Base-by-base conservation (phyloP, 176 grass and related monocot genomes). In the Echinochloa phyllopogon region DNA sequence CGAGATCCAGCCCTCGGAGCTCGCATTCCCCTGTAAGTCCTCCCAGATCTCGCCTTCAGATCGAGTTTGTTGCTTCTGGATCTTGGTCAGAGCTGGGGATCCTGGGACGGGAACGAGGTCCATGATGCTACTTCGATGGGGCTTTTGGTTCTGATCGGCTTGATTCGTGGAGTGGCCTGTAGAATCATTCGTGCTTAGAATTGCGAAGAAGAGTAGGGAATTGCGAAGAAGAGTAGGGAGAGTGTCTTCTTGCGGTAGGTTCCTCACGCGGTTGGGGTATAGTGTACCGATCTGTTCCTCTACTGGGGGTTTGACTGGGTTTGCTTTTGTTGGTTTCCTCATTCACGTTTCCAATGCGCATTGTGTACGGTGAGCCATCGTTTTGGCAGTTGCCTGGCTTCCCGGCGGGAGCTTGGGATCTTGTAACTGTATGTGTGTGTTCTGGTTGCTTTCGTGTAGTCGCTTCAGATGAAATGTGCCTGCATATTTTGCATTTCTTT, bases 1-100 rank as follows among this genome's bases (percentile, higher is more conserved):
- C 72, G 91, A 99, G 80, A 94, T 99, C 93, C 91, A 92, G 66
- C 96, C 96, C 6, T 87, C 77, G 21, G 93, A 96, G 91, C 91
- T 99, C 33, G 78, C 87, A 86, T 99, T 99, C 52, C 91, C 80
- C 10, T 99, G 96, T 99, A 91, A 96, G 93, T 78, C 16, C 68
- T 53, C 24, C 48, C 64, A 78, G 72, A 89, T 84, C 85, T 76
- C 65, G 80, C 62, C 6, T 69, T 66, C 21, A 56, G 78, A 72
- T 83, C 50, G 48, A 77, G 49, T n/a, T n/a, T 61, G 43, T 69
- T 69, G 69, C 69, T 41, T 0, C 42, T 29, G 75, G 77, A 86
- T 92, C 75, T 80, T 81, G 62, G 84, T 79, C 67, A 58, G 84
- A 77, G 47, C 24, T 65, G 48, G 61, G 75, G 70, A 91, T 93